phyloP scores from a whole-genome alignment of 306 rosid genomes.

The Prunus padus region DNA sequence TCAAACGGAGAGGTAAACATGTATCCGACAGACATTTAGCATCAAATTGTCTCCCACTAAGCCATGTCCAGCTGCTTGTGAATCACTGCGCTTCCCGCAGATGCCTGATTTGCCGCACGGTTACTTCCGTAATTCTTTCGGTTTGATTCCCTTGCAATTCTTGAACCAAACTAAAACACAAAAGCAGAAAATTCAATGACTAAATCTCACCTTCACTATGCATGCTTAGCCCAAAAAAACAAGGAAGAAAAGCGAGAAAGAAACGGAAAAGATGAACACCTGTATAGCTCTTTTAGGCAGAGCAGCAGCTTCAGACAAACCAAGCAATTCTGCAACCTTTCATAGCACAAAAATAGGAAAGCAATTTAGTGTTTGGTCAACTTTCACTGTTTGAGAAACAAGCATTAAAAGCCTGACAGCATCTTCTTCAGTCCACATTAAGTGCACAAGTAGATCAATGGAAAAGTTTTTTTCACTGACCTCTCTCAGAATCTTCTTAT shows the following conservation, averaged over 20 bases:
- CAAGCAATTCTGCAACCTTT: constrained; percentile 86
- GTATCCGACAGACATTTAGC: background rate
- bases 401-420: background rate
- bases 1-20: background rate
- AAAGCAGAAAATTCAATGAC: constrained; percentile 14
- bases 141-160: constrained; percentile 93
- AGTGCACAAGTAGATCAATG: background rate
- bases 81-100: constrained; percentile 86
- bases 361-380: constrained; percentile 16
- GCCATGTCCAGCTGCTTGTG: constrained; percentile 29
- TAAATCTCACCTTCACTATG: constrained; percentile 13
- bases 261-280: constrained; percentile 40
- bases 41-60: constrained; percentile 17
- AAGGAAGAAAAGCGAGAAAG: background rate
- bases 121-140: constrained; percentile 87
- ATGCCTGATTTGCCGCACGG: constrained; percentile 93
- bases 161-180: constrained; percentile 81
- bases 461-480: constrained; percentile 35
- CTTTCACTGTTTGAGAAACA: background rate
- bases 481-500: constrained; percentile 89
- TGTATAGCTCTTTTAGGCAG: constrained; percentile 97
- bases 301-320: constrained; percentile 81
- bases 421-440: background rate
- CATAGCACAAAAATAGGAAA: constrained; percentile 21
- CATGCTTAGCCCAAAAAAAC: background rate